These are phyloP conservation scores for Saccharomycopsis fodiens DNA, from an alignment of 805 yeast genomes.

Conservation along the genomic window DNA sequence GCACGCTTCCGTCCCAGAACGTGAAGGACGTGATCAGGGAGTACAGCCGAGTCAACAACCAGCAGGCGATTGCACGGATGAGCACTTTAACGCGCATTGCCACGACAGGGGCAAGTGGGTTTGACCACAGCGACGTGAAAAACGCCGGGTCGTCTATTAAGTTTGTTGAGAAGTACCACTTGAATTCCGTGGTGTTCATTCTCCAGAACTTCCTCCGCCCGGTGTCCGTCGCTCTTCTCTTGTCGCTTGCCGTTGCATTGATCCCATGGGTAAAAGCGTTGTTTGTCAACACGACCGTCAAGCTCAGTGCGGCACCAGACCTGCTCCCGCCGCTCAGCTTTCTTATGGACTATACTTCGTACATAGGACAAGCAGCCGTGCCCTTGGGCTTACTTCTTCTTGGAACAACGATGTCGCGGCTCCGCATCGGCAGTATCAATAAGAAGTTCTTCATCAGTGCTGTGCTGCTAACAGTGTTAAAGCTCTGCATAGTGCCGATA, in stretches of 20 bases:
- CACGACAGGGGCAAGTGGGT: slow-evolving; percentile 22
- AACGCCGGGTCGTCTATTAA: slow-evolving; percentile 13
- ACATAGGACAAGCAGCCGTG: slow-evolving; percentile 81
- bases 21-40: slow-evolving; percentile 41
- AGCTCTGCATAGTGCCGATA: slow-evolving; percentile 69
- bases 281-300: slow-evolving; percentile 44
- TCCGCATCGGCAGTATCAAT: slow-evolving; percentile 48
- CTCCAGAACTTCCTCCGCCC: slow-evolving; percentile 56
- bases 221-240: slow-evolving; percentile 60
- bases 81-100: slow-evolving; percentile 14
- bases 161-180: slow-evolving; percentile 22
- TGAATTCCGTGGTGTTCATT: slow-evolving; percentile 31
- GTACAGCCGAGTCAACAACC: slow-evolving; percentile 30
- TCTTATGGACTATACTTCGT: slow-evolving; percentile 70
- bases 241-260: slow-evolving; percentile 63
- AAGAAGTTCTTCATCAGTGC: slow-evolving; percentile 47
- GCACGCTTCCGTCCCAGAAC: slow-evolving; percentile 35
- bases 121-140: slow-evolving; percentile 17
- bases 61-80: slow-evolving; percentile 5
- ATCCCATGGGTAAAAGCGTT: slow-evolving; percentile 80
- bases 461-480: slow-evolving; percentile 42
- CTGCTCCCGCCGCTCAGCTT: slow-evolving; percentile 75
- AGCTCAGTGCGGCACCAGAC: slow-evolving; percentile 76
- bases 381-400: slow-evolving; percentile 77
- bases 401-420: slow-evolving; percentile 83